Percentiles rank a stretch among this genome's conserved stretches.
These are phyloP conservation scores for Chlorella variabilis DNA, from an alignment of 163 green algal genomes.

Conservation along the genomic window DNA sequence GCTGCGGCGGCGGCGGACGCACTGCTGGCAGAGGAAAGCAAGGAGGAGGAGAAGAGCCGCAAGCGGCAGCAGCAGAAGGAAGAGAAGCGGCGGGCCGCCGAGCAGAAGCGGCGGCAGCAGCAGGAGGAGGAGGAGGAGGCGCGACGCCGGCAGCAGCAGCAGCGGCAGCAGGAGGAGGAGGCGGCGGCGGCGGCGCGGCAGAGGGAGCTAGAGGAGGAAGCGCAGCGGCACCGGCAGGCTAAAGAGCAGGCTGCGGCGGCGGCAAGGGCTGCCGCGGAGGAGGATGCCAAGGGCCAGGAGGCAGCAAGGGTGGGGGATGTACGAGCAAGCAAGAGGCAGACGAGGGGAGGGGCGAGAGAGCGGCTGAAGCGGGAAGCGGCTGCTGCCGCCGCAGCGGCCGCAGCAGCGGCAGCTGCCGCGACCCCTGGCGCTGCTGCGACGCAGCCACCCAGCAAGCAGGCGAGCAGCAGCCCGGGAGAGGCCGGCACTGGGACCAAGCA, in stretches of 20 bases:
- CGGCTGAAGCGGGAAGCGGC: too few relatives aligned
- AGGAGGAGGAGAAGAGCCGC: background rate
- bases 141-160: background rate
- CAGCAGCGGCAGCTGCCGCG: too few relatives aligned
- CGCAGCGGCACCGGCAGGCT: conserved; percentile 1
- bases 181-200: background rate
- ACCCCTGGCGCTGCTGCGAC: background rate
- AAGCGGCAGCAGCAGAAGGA: background rate
- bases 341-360: too few relatives aligned
- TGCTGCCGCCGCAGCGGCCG: too few relatives aligned
- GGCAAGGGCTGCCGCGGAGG: too few relatives aligned
- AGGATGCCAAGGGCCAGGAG: too few relatives aligned
- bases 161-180: background rate
- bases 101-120: background rate
- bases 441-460: too few relatives aligned
- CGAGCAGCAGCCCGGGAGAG: too few relatives aligned
- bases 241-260: background rate
- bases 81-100: background rate
- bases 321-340: too few relatives aligned
- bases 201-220: background rate
- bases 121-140: background rate
- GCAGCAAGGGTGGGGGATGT: too few relatives aligned
- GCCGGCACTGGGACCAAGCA: too few relatives aligned
- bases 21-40: background rate
- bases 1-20: background rate